Base-by-base conservation (phyloP, 345 rosid genomes). In the Brassica rapa region DNA sequence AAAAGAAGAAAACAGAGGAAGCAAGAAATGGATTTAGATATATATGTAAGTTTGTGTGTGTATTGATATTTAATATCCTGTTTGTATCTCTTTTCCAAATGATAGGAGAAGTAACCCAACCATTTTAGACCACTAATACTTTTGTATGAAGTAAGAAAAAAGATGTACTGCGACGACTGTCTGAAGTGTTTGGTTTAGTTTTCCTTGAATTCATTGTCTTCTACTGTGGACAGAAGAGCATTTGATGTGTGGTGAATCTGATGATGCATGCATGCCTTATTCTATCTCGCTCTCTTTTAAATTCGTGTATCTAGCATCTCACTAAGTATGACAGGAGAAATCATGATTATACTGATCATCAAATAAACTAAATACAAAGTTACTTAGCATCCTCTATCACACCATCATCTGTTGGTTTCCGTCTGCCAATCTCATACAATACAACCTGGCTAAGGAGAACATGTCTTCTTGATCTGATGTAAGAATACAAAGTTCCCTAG, bases 11-110 rank as follows among this genome's bases (percentile, higher is more conserved):
- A 63, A 64, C 68, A 64, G 68, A 64, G 46, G 71, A 57, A 80
- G 84, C 71, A 62, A 77, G 78, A 77, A 32, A 82, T 79, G 79
- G 79, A 32, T 81, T 86, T 83, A 77, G 71, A 78, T 78, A 72
- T 78, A 72, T 72, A 77, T 82, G 70, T 79, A 82, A 80, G 83
- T 75, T 84, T 80, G 85, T 84, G 86, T 85, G 86, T 83, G 79
- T 87, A 43, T 43, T 71, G 15, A 10, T 64, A 67, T 81, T 62
- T 66, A 41, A 21, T 72, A 75, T 41, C 21, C 78, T 8, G 75
- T 56, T 68, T 80, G 83, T 60, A 67, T 71, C 72, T 71, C 74
- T 57, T 81, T 75, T 81, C 77, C 70, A 65, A 65, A 57, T 53
- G 68, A 81, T 81, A 81, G 83, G 76, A 69, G 72, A 74, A 80